These are phyloP conservation scores for Candida corydali DNA, from an alignment of 805 yeast species.

Conservation along the genomic window DNA sequence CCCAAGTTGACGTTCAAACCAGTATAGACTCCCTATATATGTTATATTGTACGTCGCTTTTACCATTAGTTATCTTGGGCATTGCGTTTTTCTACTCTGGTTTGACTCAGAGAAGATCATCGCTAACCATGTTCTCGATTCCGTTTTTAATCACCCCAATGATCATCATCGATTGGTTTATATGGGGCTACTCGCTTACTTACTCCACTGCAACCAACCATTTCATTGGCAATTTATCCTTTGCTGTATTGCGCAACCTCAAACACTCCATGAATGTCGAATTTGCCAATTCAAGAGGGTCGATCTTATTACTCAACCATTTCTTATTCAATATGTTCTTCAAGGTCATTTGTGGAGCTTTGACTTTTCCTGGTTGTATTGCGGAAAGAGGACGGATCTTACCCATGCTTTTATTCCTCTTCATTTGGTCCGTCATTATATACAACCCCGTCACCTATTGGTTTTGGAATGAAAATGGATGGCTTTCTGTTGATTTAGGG, in stretches of 20 bases:
- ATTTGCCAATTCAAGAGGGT: conserved; percentile 36
- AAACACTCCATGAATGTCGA: conserved; percentile 13
- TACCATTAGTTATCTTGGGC: conserved; percentile 32
- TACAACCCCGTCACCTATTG: conserved; percentile 43
- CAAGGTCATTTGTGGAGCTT: conserved; percentile 34
- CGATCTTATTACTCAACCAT: conserved; percentile 31
- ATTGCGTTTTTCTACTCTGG: conserved; percentile 40
- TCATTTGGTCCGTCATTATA: conserved; percentile 36
- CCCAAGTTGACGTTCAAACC: conserved; percentile 6
- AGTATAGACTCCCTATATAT: conserved; percentile 22
- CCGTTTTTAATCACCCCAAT: conserved; percentile 30
- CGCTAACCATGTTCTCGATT: conserved; percentile 35
- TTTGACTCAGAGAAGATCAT: conserved; percentile 38
- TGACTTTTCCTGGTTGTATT: conserved; percentile 41
- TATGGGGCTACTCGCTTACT: conserved; percentile 42
- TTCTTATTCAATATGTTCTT: conserved; percentile 37
- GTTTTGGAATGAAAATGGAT: conserved; percentile 43
- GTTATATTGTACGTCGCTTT: conserved; percentile 29
- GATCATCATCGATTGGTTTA: conserved; percentile 38
- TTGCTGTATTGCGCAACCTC: conserved; percentile 27
- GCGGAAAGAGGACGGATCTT: conserved; percentile 41
- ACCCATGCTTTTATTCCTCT: conserved; percentile 38
- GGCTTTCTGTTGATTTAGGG: conserved; percentile 33
- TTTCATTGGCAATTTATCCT: conserved; percentile 32
- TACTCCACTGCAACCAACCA: conserved; percentile 30